Conservation (phyloP, 306 rosid species). For the Prunus mongolica region DNA sequence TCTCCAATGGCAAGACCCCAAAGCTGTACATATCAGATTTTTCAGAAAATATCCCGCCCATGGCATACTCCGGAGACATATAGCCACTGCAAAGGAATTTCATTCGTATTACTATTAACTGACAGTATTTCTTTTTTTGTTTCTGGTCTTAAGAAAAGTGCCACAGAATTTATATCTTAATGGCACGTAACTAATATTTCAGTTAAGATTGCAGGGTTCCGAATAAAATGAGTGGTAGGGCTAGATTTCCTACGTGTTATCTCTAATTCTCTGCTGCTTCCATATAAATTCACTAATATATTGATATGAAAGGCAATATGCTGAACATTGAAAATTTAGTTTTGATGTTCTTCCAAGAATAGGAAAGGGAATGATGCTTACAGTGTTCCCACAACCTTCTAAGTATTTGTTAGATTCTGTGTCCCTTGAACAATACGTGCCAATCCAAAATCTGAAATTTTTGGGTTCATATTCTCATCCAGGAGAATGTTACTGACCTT, state of each 20-base stretch:
- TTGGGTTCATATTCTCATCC: conserved; percentile 34
- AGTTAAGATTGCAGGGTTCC: too few species aligned
- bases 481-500: conserved; percentile 27
- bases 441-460: conserved; percentile 34
- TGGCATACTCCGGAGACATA: conserved; percentile 30
- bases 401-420: conserved; percentile 13
- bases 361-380: not conserved
- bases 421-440: conserved; percentile 18
- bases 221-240: too few species aligned
- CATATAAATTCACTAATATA: not conserved
- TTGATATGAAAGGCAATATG: not conserved
- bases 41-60: conserved; percentile 11
- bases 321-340: not conserved
- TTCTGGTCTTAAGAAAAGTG: too few species aligned
- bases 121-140: not conserved
- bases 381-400: conserved; percentile 30
- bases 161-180: not conserved
- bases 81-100: conserved; percentile 20
- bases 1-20: conserved; percentile 29
- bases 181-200: too few species aligned
- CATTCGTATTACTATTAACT: not conserved
- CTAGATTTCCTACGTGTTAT: conserved; percentile 3
- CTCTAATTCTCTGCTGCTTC: not conserved
- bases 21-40: conserved; percentile 30
- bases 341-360: not conserved